These are phyloP conservation scores for Fraxinus anomala DNA, from an alignment of 257 asterid species.

Conservation along the genomic window DNA sequence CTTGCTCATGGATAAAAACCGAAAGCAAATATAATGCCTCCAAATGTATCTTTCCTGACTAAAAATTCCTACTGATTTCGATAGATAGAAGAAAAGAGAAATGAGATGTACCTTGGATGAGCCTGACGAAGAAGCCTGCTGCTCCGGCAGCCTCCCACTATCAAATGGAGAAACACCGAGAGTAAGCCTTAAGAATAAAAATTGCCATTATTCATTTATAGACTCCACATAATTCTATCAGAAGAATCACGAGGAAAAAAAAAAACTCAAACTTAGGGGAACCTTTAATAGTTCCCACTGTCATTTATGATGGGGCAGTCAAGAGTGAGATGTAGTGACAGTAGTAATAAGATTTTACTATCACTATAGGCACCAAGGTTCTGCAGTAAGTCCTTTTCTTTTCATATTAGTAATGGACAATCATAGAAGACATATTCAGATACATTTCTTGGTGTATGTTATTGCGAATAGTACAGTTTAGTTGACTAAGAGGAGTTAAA, in stretches of 20 bases:
- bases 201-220: neutral
- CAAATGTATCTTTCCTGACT: neutral
- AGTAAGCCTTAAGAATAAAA: neutral
- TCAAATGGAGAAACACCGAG: slow-evolving; percentile 33
- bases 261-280: neutral
- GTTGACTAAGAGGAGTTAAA: no score
- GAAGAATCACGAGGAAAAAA: neutral
- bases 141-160: slow-evolving; percentile 65
- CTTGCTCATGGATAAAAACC: neutral
- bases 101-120: slow-evolving; percentile 63
- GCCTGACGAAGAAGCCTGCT: slow-evolving; percentile 66
- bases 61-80: neutral
- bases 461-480: no score
- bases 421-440: no score
- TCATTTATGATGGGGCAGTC: neutral
- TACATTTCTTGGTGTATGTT: no score
- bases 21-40: neutral
- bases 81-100: slow-evolving; percentile 22
- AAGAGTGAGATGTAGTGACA: no score
- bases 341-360: no score
- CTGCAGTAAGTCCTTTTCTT: no score
- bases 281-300: neutral
- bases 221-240: slow-evolving; percentile 1
- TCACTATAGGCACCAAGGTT: no score
- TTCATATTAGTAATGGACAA: no score